Evolutionary conservation across 768 basidiomycete species (phyloP), one percentile per base, ranked within the genome.

Genomic region (Lentinula boryana): DNA sequence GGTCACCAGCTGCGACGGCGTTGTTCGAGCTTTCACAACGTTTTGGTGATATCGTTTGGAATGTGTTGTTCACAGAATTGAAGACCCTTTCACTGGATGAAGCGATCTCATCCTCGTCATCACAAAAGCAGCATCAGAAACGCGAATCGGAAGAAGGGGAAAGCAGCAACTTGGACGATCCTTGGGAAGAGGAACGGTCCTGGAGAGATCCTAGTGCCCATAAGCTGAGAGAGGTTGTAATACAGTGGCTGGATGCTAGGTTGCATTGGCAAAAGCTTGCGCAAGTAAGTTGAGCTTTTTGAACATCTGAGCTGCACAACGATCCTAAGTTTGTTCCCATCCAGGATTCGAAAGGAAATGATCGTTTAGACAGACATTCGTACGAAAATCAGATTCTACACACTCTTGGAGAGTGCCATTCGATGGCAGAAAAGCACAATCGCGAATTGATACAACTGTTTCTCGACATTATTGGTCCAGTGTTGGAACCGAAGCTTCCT

Each of bases 381-480:
- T 98, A 94, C 71, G 93, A 96, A 70, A 74, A 79, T 9, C 93
- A 97, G 70, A 77, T 98, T 3, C 80, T 98, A 13, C 72, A 76
- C 8, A 76, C 87, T 0, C 78, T 98, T 13, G 81, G 82, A n/a
- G 82, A 88, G 66, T 84, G 85, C 61, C 76, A 88, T 0, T 77
- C 81, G 1, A 72, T 97, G 10, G 90, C 87, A 0, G 93, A 98
- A 71, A 91, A 88, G 70, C 89, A 96, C 72, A 92, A 89, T 60
- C 87, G 92, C 40, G 84, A 89, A n/a, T 76, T 98, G 36, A 78
- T 97, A n/a, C 87, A 93, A 0, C 80, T 89, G 60, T 97, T 98
- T 76, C 78, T 98, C 65, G 54, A 71, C 61, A 66, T 84, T 49
- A 78, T 75, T 35, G 75, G 75, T 13, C 72, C 78, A n/a, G 71